Conservation (phyloP, 2,329 filamentous ascomycete genomes). For the Penicillium sp. region DNA sequence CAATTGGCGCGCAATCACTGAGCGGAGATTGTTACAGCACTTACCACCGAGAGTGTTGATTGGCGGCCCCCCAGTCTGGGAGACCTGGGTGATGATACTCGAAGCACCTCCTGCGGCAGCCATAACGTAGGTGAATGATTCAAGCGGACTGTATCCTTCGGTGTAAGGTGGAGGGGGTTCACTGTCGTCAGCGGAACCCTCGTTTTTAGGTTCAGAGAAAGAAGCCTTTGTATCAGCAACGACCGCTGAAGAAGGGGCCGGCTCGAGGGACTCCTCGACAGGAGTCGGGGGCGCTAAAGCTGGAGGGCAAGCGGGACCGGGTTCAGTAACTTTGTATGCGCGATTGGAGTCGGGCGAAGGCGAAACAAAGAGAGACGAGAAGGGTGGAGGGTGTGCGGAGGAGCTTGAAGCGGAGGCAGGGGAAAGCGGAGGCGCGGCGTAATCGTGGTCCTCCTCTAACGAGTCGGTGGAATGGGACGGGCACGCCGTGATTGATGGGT, state of each 20-base stretch:
- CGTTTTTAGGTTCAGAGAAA: constrained; percentile 78
- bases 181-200: constrained; percentile 71
- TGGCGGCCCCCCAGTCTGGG: constrained; percentile 81
- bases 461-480: constrained; percentile 38
- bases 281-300: constrained; percentile 55
- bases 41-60: constrained; percentile 86
- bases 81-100: constrained; percentile 99
- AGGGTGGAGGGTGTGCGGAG: constrained; percentile 60
- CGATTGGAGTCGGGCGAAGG: constrained; percentile 41
- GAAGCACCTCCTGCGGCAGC: constrained; percentile 93
- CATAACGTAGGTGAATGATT: constrained; percentile 96
- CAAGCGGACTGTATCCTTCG: constrained; percentile 87
- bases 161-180: constrained; percentile 96
- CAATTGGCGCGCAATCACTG: neutral
- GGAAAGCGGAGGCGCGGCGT: constrained; percentile 42
- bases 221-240: constrained; percentile 80
- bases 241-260: constrained; percentile 49
- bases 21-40: neutral
- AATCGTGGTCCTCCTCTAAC: constrained; percentile 44
- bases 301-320: constrained; percentile 49
- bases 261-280: constrained; percentile 51
- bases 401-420: constrained; percentile 50
- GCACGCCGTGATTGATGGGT: constrained; percentile 48
- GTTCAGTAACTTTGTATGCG: constrained; percentile 48
- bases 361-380: constrained; percentile 64